phyloP scores from a whole-genome alignment of 108 stramenopile species.

The Skeletonema costatum region DNA sequence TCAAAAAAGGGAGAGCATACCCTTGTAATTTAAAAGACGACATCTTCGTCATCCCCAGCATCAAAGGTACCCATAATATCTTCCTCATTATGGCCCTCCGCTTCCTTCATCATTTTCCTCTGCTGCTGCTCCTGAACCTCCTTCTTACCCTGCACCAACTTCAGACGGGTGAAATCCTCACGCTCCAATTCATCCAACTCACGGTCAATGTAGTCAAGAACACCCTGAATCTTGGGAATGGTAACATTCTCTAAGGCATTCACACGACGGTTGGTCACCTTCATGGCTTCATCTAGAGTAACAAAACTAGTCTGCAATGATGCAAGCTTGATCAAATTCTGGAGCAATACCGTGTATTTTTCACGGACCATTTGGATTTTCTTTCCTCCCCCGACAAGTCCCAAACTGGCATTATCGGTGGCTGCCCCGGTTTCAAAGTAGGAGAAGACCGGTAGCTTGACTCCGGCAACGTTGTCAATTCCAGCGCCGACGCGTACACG shows the following conservation, averaged over 20 bases:
- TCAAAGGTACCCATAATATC: constrained; percentile 85
- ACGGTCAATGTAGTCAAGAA: constrained; percentile 92
- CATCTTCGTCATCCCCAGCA: constrained; percentile 84
- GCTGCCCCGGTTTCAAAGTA: constrained; percentile 93
- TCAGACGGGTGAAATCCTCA: constrained; percentile 98
- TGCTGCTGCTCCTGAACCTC: constrained; percentile 55
- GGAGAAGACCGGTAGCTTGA: constrained; percentile 97
- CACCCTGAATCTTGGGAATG: constrained; percentile 94
- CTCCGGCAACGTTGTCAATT: constrained; percentile 97
- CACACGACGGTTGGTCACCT: constrained; percentile 97
- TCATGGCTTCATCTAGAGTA: constrained; percentile 97
- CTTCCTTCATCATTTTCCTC: constrained; percentile 19
- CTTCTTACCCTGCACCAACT: constrained; percentile 93
- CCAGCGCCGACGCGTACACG: constrained; percentile 86
- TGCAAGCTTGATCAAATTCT: constrained; percentile 93
- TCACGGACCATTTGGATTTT: constrained; percentile 91
- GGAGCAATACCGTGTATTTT: constrained; percentile 87
- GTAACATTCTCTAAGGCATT: constrained; percentile 99
- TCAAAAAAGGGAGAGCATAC: neutral
- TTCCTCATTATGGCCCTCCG: constrained; percentile 51
- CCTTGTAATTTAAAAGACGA: constrained; percentile 78
- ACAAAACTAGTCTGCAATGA: constrained; percentile 97
- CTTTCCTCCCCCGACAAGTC: constrained; percentile 96
- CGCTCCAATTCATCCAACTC: constrained; percentile 99
- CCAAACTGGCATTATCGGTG: constrained; percentile 87